Evolutionary conservation across 2,329 filamentous ascomycete genomes (phyloP), one percentile per base, ranked within the genome.

Genomic region (Pyricularia grisea): DNA sequence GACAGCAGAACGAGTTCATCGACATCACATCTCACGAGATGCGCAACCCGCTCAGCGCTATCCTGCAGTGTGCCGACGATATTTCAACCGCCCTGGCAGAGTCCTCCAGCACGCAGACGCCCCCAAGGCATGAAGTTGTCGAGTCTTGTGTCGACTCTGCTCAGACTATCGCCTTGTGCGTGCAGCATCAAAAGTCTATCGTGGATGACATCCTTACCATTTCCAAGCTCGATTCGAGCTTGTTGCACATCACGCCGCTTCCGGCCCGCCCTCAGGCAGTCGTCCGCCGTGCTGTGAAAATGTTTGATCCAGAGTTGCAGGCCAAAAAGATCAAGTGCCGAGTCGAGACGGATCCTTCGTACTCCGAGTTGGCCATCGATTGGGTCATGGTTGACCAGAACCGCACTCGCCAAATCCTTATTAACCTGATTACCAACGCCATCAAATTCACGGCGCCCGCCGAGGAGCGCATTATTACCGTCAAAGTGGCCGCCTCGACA

Each of bases 341-440:
- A 2, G 82, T 85, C 70, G 76, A 83, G 4, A 78, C 85, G 11
- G 79, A 82, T 69, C 76, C 82, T 1, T 83, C 83, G 0, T 84
- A 83, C 73, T 77, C 78, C n/a, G 75, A 79, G 9, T 74, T 86
- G n/a, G 75, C 76, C 3, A 78, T 87, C 31, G 82, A 87, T 67
- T 87, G 84, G 84, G 82, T 86, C n/a, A 80, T 78, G 58, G 77
- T 87, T 31, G 86, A 88, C 73, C 86, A 85, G 0, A 84, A 81
- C 11, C 80, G 86, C 63, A 83, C 88, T 3, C 78, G 87, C n/a
- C 85, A 87, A 74, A 83, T 87, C 1, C 78, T 87, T 23, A 87
- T 88, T 76, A 88, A 88, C 71, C 79, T 88, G 3, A 82, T 84
- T 3, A 87, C 85, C n/a, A 87, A 88, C 72, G 84, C 85, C 10